phyloP scores from a whole-genome alignment of 106 monocot species.

The Amphibolis antarctica region DNA sequence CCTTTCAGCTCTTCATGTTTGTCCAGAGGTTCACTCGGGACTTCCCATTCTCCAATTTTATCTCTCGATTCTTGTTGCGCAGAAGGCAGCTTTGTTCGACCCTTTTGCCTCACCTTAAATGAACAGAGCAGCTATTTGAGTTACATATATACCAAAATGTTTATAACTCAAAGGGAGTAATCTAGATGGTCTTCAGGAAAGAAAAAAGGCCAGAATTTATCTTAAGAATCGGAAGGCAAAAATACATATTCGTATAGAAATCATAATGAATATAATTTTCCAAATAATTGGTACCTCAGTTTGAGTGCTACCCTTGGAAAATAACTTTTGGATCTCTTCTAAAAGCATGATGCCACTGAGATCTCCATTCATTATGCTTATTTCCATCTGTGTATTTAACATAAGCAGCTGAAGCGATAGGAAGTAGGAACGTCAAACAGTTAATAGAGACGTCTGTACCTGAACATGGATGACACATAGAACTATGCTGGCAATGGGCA shows the following conservation, averaged over 20 bases:
- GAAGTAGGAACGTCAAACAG: not conserved
- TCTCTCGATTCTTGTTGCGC: not conserved
- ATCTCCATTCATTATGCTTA: conserved; percentile 12
- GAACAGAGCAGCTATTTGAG: not conserved
- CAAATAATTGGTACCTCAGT: not conserved
- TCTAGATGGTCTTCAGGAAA: too few species aligned
- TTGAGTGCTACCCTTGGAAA: not conserved
- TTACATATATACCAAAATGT: too few species aligned
- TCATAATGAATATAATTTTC: not conserved
- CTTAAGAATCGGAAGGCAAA: not conserved
- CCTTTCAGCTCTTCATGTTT: not conserved
- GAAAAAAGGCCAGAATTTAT: too few species aligned
- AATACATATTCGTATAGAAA: not conserved
- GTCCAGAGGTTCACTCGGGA: not conserved
- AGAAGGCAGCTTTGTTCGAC: not conserved
- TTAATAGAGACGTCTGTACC: conserved; percentile 16
- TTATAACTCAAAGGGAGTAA: too few species aligned
- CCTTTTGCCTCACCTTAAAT: not conserved
- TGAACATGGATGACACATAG: conserved; percentile 72
- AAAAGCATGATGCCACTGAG: not conserved
- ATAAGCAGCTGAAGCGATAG: too few species aligned
- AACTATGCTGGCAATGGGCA: conserved; percentile 75
- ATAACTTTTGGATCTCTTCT: not conserved
- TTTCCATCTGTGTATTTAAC: conserved; percentile 7
- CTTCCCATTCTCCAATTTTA: not conserved